Evolutionary conservation across 1,284 basidiomycete species (phyloP).

Genomic region (Schizopora paradoxa): DNA sequence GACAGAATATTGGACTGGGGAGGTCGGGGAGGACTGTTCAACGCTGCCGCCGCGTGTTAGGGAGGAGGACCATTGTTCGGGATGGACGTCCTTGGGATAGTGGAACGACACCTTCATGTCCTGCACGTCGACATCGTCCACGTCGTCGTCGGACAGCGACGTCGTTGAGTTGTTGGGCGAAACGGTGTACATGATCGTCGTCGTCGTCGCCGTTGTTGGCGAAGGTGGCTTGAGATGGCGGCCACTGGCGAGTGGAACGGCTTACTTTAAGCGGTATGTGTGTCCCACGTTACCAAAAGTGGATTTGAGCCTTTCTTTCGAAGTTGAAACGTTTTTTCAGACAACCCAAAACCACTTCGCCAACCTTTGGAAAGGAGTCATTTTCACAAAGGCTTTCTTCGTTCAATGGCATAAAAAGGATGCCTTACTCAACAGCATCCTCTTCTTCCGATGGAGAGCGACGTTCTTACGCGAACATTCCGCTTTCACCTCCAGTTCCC

Average conservation of each 20-base stretch:
- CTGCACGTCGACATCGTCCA: conserved; percentile 54
- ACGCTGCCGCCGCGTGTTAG: conserved; percentile 2
- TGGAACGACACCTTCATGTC: conserved; percentile 42
- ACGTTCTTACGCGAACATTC: conserved; percentile 16
- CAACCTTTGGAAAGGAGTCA: too few species aligned
- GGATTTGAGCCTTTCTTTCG: too few species aligned
- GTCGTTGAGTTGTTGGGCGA: conserved; percentile 31
- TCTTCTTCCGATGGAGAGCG: conserved; percentile 4
- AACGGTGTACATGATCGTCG: conserved; percentile 14
- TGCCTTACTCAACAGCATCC: conserved; percentile 8
- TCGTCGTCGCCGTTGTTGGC: conserved; percentile 9
- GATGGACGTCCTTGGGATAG: conserved; percentile 16
- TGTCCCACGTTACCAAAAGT: too few species aligned
- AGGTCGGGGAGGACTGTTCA: conserved; percentile 23
- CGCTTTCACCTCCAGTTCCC: conserved; percentile 28
- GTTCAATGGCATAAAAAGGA: too few species aligned
- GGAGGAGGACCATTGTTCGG: conserved; percentile 16
- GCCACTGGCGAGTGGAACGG: neutral
- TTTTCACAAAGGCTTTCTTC: too few species aligned
- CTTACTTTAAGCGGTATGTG: too few species aligned
- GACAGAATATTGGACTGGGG: too few species aligned
- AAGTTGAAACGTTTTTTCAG: too few species aligned
- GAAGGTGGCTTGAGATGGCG: conserved; percentile 6
- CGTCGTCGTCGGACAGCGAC: conserved; percentile 35
- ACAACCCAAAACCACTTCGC: too few species aligned